Percentiles rank a stretch among this genome's conserved stretches.
Evolutionary conservation across 257 asterid species (phyloP).

Genomic region (Rhazya stricta): DNA sequence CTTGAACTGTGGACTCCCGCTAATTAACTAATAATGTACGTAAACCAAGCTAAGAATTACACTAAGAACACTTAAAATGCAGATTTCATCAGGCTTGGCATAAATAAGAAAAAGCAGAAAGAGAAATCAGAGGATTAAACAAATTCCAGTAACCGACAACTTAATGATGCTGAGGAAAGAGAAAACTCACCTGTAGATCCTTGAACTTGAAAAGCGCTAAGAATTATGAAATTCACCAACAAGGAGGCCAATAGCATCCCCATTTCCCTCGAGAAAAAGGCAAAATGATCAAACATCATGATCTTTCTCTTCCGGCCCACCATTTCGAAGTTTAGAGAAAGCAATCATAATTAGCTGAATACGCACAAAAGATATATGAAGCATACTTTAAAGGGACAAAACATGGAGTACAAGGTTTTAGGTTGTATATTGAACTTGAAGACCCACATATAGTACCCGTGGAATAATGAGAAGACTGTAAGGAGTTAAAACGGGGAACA

Average conservation of each 20-base stretch:
- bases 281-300: conserved; percentile 29
- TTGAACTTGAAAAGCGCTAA: conserved; percentile 36
- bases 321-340: conserved; percentile 26
- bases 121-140: conserved; percentile 3
- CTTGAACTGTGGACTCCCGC: neutral
- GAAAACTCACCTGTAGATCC: conserved; percentile 67
- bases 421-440: neutral
- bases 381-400: conserved; percentile 6
- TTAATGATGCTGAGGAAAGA: neutral
- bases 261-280: conserved; percentile 38
- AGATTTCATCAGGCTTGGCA: neutral
- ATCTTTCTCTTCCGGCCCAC: conserved; percentile 20
- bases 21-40: neutral
- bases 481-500: conserved; percentile 9
- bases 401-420: neutral
- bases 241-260: conserved; percentile 34
- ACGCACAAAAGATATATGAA: neutral
- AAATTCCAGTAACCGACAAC: conserved; percentile 9
- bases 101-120: neutral
- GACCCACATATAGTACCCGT: conserved; percentile 3
- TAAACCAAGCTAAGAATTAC: neutral
- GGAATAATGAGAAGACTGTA: neutral
- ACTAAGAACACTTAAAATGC: neutral
- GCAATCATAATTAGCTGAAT: neutral
- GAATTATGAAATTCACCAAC: conserved; percentile 30